phyloP scores from a whole-genome alignment of 306 rosid species.

The Ormosia semicastrata region DNA sequence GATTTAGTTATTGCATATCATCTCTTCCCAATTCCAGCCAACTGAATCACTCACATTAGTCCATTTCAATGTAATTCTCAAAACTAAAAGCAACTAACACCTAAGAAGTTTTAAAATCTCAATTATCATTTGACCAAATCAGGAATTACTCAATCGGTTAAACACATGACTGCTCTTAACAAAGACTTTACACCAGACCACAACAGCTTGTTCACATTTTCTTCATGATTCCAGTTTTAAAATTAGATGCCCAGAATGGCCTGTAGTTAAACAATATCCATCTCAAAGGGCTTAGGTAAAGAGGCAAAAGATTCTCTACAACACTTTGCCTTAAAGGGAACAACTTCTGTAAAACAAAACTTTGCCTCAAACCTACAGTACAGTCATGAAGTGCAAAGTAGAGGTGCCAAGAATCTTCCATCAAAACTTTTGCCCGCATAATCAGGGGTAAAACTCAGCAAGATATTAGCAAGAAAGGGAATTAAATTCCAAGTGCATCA shows the following conservation, averaged over 20 bases:
- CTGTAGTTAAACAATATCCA: not conserved
- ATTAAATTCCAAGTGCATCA: conserved; percentile 12
- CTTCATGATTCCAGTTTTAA: not conserved
- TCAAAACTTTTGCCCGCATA: not conserved
- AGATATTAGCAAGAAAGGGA: conserved; percentile 24
- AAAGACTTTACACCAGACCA: not conserved
- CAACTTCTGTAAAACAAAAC: not conserved
- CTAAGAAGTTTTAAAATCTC: not conserved
- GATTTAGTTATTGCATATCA: conserved; percentile 1
- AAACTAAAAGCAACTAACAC: not conserved
- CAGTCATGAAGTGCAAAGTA: conserved; percentile 8
- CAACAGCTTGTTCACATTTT: not conserved
- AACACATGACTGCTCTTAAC: not conserved
- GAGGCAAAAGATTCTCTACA: not conserved
- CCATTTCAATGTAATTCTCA: conserved; percentile 14
- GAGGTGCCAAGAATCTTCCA: conserved; percentile 18
- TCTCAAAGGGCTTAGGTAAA: not conserved
- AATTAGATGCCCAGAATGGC: conserved; percentile 9
- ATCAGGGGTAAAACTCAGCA: conserved; percentile 19
- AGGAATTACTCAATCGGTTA: not conserved
- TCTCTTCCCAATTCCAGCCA: conserved; percentile 17
- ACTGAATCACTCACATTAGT: not conserved
- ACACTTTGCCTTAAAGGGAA: not conserved
- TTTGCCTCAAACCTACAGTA: not conserved
- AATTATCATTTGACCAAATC: conserved; percentile 5